Evolutionary conservation across 2,329 filamentous ascomycete species (phyloP).

Genomic region (Fusarium sp.): DNA sequence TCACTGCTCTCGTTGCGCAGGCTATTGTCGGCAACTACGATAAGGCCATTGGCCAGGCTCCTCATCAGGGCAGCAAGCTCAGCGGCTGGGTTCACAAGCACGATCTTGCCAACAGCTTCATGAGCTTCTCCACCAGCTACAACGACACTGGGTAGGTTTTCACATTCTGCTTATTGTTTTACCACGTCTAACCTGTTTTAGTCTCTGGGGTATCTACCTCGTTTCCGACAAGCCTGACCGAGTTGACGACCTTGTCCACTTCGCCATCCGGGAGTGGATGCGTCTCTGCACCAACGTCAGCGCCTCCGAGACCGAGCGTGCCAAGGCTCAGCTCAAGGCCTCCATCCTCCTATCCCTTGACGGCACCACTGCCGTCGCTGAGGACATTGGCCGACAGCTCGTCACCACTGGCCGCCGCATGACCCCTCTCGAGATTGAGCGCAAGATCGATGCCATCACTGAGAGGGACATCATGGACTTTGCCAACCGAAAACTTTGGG

Average conservation of each 20-base stretch:
- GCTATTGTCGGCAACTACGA: constrained; percentile 99
- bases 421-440: constrained; percentile 94
- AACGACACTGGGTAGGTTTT: constrained; percentile 92
- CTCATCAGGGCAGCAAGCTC: constrained; percentile 98
- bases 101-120: constrained; percentile 98
- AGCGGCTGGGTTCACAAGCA: constrained; percentile 95
- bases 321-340: constrained; percentile 99
- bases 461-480: constrained; percentile 99
- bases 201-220: constrained; percentile 99
- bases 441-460: constrained; percentile 87
- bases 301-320: constrained; percentile 94
- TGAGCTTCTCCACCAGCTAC: constrained; percentile 99
- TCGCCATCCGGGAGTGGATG: constrained; percentile 98
- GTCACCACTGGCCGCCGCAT: constrained; percentile 96
- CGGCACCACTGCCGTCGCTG: constrained; percentile 95
- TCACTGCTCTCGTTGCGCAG: constrained; percentile 96
- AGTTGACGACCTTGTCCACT: constrained; percentile 97
- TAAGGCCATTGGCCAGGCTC: constrained; percentile 97
- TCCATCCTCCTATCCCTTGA: constrained; percentile 97
- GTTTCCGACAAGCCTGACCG: constrained; percentile 89
- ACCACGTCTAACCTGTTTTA: constrained; percentile 59
- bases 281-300: constrained; percentile 91
- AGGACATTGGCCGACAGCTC: constrained; percentile 99
- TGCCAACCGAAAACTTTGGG: constrained; percentile 95
- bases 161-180: not conserved